Conservation (phyloP, 164 flowering plant species). For the Warburgia ugandensis region DNA sequence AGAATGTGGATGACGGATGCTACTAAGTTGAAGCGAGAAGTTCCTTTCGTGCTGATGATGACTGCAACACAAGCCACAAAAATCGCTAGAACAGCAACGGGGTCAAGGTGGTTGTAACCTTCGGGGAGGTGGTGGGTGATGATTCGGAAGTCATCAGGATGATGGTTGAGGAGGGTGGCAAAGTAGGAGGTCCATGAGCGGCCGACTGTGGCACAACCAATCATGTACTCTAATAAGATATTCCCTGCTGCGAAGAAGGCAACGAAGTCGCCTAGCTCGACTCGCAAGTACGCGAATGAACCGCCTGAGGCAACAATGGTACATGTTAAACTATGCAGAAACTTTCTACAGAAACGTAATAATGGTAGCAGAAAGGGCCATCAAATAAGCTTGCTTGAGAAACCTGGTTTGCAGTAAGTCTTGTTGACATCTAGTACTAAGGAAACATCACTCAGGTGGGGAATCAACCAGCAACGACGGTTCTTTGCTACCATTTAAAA, state of each 20-base stretch:
- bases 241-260: conserved; percentile 76
- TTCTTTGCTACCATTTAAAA: too few species aligned
- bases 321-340: not conserved
- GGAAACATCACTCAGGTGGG: too few species aligned
- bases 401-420: too few species aligned
- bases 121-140: conserved; percentile 16
- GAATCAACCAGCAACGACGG: too few species aligned
- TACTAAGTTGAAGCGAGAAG: conserved; percentile 47
- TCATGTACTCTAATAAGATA: conserved; percentile 53
- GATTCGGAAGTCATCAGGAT: conserved; percentile 17
- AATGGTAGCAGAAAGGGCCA: too few species aligned
- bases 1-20: conserved; percentile 39
- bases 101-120: conserved; percentile 50
- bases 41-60: conserved; percentile 36
- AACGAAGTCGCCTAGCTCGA: conserved; percentile 73
- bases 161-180: conserved; percentile 46
- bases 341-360: too few species aligned
- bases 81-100: conserved; percentile 39
- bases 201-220: conserved; percentile 54
- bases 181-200: conserved; percentile 72
- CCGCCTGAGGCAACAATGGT: conserved; percentile 34
- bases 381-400: too few species aligned
- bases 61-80: conserved; percentile 22
- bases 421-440: too few species aligned
- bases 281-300: conserved; percentile 69